Base-by-base conservation (phyloP, 345 rosid genomes). In the Aquilaria yunnanensis region DNA sequence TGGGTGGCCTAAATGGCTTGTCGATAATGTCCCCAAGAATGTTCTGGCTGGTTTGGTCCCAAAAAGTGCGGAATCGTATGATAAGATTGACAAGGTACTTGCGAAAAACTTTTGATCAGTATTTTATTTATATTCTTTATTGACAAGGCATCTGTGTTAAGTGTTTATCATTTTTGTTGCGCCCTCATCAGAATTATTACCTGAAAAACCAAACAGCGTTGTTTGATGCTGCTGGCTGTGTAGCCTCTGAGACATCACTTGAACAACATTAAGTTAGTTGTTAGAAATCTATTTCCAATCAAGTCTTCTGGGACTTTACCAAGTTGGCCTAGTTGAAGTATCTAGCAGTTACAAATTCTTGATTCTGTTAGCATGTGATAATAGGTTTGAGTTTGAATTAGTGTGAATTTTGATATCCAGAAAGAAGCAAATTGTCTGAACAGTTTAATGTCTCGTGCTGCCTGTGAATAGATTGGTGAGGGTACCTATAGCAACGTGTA, bases 401-500 rank as follows among this genome's bases (percentile, higher is more conserved):
- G 43, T 52, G 48, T 64, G 52, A 54, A 64, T n/a, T 55, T 45
- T 0, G 45, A 31, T 51, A 13, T 12, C 46, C 10, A 30, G 51
- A 63, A 53, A 54, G 37, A 53, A 9, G 57, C n/a, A 29, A 52
- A 52, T 52, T 64, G 46, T 47, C 34, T 29, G 43, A 37, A 37
- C 43, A 37, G 7, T 37, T 5, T 37, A 37, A 37, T 37, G 43
- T 37, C 43, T 52, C 14, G 30, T 54, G 46, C 34, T 57, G 16
- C 34, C 61, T 76, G 70, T 51, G 30, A 51, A 64, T 60, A 81
- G 89, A 63, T 82, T 63, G 84, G 88, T 55, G 79, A 74, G 70
- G 90, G 86, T 32, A 90, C 88, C n/a, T 78, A 85, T 69, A 89
- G 93, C 71, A 81, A 89, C 70, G 96, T 86, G 45, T 84, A 86